Percentiles rank a stretch among this genome's conserved stretches.
Evolutionary conservation across 352 stramenopile genomes (phyloP).

Genomic region (Pythium phragmitis): DNA sequence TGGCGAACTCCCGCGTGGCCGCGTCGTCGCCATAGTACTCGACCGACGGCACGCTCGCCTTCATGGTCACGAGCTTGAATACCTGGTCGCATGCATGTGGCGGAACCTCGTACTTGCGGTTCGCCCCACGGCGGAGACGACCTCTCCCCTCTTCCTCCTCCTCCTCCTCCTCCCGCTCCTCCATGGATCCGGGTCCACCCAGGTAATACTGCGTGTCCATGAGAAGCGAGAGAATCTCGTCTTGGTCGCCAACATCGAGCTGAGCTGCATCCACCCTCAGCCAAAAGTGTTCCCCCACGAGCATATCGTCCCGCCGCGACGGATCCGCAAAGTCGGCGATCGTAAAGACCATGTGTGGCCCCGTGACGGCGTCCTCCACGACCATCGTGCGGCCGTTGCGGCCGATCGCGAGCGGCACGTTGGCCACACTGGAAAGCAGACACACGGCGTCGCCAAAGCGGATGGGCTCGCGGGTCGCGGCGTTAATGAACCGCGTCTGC

Average conservation of each 20-base stretch:
- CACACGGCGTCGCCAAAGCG: conserved; percentile 66
- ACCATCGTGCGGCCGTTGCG: conserved; percentile 38
- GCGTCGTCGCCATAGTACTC: conserved; percentile 61
- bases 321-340: conserved; percentile 63
- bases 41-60: conserved; percentile 40
- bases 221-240: conserved; percentile 43
- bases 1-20: conserved; percentile 56
- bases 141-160: not conserved
- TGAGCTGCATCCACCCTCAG: conserved; percentile 41
- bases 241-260: conserved; percentile 17
- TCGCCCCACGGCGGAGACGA: not conserved
- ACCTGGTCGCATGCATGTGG: not conserved
- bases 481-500: conserved; percentile 45
- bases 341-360: conserved; percentile 65
- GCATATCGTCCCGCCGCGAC: conserved; percentile 41
- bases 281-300: conserved; percentile 51
- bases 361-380: conserved; percentile 24
- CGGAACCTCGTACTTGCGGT: conserved; percentile 2
- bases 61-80: conserved; percentile 62
- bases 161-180: conserved; percentile 23
- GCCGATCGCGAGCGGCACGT: conserved; percentile 51
- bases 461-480: conserved; percentile 42
- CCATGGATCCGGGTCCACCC: conserved; percentile 47
- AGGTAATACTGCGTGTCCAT: conserved; percentile 59
- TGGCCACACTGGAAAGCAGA: conserved; percentile 41